Evolutionary conservation across 345 rosid genomes (phyloP).

Genomic region (Syzygium aromaticum): DNA sequence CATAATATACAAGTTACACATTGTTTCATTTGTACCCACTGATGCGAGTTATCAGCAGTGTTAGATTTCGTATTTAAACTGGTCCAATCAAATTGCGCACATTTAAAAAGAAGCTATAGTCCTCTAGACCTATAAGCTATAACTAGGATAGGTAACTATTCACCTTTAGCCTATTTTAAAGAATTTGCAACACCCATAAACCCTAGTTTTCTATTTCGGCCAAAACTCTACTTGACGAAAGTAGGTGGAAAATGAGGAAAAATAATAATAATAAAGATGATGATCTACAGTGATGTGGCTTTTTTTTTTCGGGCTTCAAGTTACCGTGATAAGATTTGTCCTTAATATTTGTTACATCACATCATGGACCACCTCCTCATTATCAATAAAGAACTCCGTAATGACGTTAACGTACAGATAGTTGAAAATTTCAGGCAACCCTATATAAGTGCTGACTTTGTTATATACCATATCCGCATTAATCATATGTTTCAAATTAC

Average conservation of each 20-base stretch:
- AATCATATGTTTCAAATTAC: background rate
- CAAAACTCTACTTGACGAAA: background rate
- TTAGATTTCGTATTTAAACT: background rate
- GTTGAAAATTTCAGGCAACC: background rate
- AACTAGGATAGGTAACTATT: background rate
- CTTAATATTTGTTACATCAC: background rate
- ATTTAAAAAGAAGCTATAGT: background rate
- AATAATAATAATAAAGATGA: background rate
- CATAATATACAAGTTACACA: background rate
- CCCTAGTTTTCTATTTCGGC: no score
- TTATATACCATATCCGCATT: background rate
- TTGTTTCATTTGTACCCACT: background rate
- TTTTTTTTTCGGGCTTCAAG: background rate
- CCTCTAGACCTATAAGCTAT: background rate
- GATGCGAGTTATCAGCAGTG: background rate
- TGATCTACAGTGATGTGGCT: background rate
- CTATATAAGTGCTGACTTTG: background rate
- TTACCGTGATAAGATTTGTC: background rate
- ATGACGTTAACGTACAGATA: background rate
- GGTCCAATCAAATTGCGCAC: background rate
- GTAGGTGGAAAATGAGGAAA: background rate
- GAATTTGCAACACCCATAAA: background rate
- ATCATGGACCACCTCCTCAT: background rate
- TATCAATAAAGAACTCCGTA: background rate
- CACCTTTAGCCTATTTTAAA: background rate